Conservation (phyloP, 1,284 basidiomycete species). For the Sanghuangporus baumii region DNA sequence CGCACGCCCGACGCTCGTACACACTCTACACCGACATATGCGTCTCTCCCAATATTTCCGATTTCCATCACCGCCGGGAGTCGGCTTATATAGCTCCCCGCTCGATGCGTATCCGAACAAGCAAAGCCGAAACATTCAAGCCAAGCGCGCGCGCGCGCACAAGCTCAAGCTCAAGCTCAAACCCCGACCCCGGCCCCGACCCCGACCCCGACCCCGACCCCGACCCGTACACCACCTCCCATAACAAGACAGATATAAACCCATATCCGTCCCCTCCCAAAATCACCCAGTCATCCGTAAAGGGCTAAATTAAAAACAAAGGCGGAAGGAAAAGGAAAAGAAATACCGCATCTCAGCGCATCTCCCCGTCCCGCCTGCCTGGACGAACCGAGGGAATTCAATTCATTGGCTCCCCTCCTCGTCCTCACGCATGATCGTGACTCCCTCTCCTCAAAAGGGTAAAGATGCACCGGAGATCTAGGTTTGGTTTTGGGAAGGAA, state of each 20-base stretch:
- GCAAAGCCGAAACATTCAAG: too few relatives aligned
- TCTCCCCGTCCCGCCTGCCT: too few relatives aligned
- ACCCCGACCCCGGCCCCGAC: too few relatives aligned
- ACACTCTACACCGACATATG: too few relatives aligned
- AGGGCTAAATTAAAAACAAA: not conserved
- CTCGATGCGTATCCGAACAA: too few relatives aligned
- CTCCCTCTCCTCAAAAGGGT: not conserved
- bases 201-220: too few relatives aligned
- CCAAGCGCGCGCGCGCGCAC: too few relatives aligned
- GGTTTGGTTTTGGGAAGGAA: not conserved
- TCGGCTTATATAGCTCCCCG: too few relatives aligned
- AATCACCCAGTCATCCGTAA: not conserved
- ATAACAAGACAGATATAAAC: not conserved
- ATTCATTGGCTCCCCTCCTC: not conserved
- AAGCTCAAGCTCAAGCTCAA: too few relatives aligned
- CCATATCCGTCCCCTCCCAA: not conserved
- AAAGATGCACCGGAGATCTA: not conserved
- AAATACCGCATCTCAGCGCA: not conserved
- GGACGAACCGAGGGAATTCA: not conserved
- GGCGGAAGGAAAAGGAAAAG: not conserved
- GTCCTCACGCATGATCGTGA: not conserved
- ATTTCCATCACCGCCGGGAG: too few relatives aligned
- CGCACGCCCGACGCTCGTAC: too few relatives aligned
- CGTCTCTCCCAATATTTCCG: too few relatives aligned
- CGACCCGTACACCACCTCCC: not conserved